phyloP scores from a whole-genome alignment of 192 early-diverging fungal species.

The Podila epicladia region DNA sequence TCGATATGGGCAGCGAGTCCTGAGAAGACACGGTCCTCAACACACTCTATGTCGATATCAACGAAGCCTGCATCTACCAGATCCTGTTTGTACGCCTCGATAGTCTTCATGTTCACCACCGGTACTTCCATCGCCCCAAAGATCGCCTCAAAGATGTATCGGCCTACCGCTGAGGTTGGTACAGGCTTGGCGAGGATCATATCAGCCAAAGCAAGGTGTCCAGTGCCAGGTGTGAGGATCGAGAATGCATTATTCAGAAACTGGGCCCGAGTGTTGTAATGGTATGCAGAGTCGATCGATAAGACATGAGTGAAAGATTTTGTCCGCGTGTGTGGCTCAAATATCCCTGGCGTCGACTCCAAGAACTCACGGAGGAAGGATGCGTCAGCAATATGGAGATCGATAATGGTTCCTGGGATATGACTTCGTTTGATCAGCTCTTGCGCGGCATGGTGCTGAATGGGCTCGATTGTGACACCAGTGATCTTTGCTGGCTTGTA shows the following conservation, averaged over 20 bases:
- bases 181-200: slow-evolving; percentile 42
- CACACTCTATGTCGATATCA: slow-evolving; percentile 47
- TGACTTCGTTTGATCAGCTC: slow-evolving; percentile 12
- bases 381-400: slow-evolving; percentile 44
- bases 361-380: slow-evolving; percentile 36
- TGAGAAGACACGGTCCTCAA: slow-evolving; percentile 55
- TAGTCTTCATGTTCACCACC: slow-evolving; percentile 47
- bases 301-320: slow-evolving; percentile 49
- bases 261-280: slow-evolving; percentile 54
- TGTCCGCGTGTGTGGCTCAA: slow-evolving; percentile 3
- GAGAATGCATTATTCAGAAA: slow-evolving; percentile 39
- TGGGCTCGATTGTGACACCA: slow-evolving; percentile 57
- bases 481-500: slow-evolving; percentile 42
- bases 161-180: slow-evolving; percentile 18
- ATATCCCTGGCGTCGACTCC: slow-evolving; percentile 9
- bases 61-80: slow-evolving; percentile 50
- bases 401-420: slow-evolving; percentile 26
- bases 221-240: slow-evolving; percentile 22
- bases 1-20: slow-evolving; percentile 47
- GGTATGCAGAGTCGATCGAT: slow-evolving; percentile 60
- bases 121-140: slow-evolving; percentile 50
- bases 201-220: slow-evolving; percentile 50
- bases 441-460: slow-evolving; percentile 49
- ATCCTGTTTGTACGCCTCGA: slow-evolving; percentile 46
- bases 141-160: slow-evolving; percentile 21